A percentile compares a stretch with the other conserved stretches of the same genome.
Conservation (phyloP, 1,139 yeast genomes). For the Magnusiomyces paraingens region DNA sequence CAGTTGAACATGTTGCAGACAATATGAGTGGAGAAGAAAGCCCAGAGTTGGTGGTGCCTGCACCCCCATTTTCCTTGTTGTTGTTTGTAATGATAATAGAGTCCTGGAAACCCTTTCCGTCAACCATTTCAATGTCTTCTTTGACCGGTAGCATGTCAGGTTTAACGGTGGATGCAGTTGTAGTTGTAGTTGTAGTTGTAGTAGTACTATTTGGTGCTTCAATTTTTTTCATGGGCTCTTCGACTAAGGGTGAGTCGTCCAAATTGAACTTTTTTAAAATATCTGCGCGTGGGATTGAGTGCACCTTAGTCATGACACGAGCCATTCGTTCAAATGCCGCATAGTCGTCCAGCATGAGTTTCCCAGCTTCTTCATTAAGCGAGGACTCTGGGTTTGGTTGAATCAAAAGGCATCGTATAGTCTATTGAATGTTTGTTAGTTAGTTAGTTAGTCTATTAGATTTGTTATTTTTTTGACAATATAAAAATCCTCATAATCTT, state of each 20-base stretch:
- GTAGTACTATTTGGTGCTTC: constrained; percentile 3
- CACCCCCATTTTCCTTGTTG: too few relatives aligned
- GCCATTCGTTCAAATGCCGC: constrained; percentile 27
- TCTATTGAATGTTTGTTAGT: constrained; percentile 16
- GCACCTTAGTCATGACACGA: constrained; percentile 30
- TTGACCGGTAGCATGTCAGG: too few relatives aligned
- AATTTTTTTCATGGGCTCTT: neutral
- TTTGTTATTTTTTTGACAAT: neutral
- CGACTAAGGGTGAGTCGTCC: neutral
- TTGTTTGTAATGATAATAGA: too few relatives aligned
- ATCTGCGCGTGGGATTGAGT: constrained; percentile 19
- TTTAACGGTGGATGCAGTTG: constrained; percentile 15
- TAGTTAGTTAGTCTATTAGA: too few relatives aligned
- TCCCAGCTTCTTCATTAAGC: constrained; percentile 34
- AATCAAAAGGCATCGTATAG: constrained; percentile 31
- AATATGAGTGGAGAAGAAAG: too few relatives aligned
- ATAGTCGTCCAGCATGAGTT: constrained; percentile 29
- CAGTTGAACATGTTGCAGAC: too few relatives aligned
- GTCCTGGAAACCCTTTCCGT: too few relatives aligned
- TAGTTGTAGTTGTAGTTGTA: constrained; percentile 18
- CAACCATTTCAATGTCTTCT: too few relatives aligned
- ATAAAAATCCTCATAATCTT: constrained; percentile 5
- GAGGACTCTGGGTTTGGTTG: constrained; percentile 35
- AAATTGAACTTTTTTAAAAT: neutral
- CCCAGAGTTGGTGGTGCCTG: too few relatives aligned